Evolutionary conservation across 2,329 filamentous ascomycete species (phyloP).

Genomic region (Paecilomyces variotii): DNA sequence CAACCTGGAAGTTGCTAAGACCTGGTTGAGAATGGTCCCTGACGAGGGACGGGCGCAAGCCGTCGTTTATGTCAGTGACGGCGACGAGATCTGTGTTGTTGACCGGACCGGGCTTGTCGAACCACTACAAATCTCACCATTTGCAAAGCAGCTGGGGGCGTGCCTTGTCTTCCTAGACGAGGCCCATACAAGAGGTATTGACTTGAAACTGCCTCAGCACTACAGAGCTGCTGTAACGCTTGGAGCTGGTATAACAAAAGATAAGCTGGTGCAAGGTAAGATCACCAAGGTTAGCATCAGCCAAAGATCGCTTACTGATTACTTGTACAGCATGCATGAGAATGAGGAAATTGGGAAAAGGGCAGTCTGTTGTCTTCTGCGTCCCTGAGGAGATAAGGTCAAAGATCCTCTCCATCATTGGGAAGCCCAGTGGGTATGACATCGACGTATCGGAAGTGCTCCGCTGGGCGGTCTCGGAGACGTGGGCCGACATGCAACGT

Average conservation of each 20-base stretch:
- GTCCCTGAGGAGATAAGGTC: conserved; percentile 51
- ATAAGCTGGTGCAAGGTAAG: conserved; percentile 59
- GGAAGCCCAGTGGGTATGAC: neutral
- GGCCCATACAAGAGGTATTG: conserved; percentile 61
- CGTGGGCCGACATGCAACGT: conserved; percentile 41
- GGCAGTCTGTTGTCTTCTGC: conserved; percentile 58
- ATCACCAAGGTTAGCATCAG: neutral
- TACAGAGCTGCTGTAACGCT: conserved; percentile 62
- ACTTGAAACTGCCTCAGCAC: conserved; percentile 51
- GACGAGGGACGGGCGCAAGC: conserved; percentile 27
- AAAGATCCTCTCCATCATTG: conserved; percentile 37
- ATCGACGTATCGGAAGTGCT: conserved; percentile 51
- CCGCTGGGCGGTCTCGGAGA: conserved; percentile 52
- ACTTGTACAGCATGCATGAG: conserved; percentile 54
- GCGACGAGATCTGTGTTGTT: conserved; percentile 22
- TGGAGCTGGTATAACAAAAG: conserved; percentile 58
- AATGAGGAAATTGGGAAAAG: conserved; percentile 60
- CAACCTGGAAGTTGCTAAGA: conserved; percentile 47
- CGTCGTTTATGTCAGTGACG: conserved; percentile 47
- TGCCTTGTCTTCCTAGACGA: conserved; percentile 66
- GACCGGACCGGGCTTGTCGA: conserved; percentile 19
- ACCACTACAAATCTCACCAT: conserved; percentile 50
- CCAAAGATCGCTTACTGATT: neutral
- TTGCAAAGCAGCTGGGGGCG: conserved; percentile 44
- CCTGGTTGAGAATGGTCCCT: conserved; percentile 42